These are phyloP conservation scores for Verticillium nonalfalfae DNA, from an alignment of 2,329 filamentous ascomycete species.

Conservation along the genomic window DNA sequence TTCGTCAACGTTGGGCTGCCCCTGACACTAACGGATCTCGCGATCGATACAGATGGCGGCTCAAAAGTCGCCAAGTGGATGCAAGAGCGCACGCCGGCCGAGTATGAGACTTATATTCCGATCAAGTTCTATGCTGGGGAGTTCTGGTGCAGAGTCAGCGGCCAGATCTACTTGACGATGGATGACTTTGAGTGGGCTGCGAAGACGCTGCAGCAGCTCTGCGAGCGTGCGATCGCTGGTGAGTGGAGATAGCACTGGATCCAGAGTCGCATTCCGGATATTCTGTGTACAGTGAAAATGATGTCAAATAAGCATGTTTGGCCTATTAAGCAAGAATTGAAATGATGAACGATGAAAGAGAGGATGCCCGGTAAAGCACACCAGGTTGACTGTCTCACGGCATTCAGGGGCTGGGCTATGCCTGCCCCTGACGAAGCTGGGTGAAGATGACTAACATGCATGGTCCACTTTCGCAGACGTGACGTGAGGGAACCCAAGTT, in stretches of 20 bases:
- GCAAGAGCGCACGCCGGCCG: constrained; percentile 27
- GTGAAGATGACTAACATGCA: not conserved
- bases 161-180: constrained; percentile 60
- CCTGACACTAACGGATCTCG: constrained; percentile 38
- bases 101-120: constrained; percentile 52
- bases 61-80: constrained; percentile 20
- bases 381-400: too few relatives aligned
- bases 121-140: constrained; percentile 46
- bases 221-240: constrained; percentile 1
- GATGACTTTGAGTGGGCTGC: constrained; percentile 60
- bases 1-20: not conserved
- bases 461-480: not conserved
- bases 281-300: too few relatives aligned
- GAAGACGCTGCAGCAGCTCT: constrained; percentile 31
- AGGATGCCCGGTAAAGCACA: too few relatives aligned
- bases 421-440: not conserved
- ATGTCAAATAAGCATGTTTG: too few relatives aligned
- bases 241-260: not conserved
- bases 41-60: constrained; percentile 1
- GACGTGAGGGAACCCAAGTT: not conserved
- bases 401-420: too few relatives aligned
- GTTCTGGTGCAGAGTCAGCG: constrained; percentile 59
- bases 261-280: too few relatives aligned
- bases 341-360: too few relatives aligned
- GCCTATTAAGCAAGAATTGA: too few relatives aligned